Evolutionary conservation across 148 eudicot species (phyloP).

Genomic region (Rhododendron vialii): DNA sequence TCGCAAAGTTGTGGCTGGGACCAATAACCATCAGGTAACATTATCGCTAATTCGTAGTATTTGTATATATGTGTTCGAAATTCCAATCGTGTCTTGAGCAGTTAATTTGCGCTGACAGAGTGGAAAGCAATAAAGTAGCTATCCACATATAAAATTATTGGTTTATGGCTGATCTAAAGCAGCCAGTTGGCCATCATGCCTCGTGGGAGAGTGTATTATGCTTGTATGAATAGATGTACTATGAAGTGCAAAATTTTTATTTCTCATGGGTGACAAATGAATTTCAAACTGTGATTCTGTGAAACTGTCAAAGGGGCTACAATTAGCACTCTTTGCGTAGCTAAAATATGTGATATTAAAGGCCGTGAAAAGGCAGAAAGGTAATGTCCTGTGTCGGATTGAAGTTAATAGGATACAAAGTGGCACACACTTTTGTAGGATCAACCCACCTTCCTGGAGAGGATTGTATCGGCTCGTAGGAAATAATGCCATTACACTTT

Average conservation of each 20-base stretch:
- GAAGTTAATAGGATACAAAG: neutral
- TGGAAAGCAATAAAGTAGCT: neutral
- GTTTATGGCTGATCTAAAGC: neutral
- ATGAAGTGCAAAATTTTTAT: neutral
- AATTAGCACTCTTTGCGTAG: neutral
- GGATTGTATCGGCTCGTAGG: neutral
- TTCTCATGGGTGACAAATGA: neutral
- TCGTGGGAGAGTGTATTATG: neutral
- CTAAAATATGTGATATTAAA: neutral
- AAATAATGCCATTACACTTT: neutral
- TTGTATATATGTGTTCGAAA: neutral
- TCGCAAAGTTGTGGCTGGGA: constrained; percentile 89
- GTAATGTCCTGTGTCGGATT: neutral
- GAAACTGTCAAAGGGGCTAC: neutral
- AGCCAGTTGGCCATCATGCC: neutral
- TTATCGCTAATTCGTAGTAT: constrained; percentile 1
- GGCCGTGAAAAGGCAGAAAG: neutral
- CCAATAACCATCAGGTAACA: constrained; percentile 80
- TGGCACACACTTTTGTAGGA: neutral
- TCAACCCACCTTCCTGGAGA: neutral
- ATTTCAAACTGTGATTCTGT: neutral
- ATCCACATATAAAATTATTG: neutral
- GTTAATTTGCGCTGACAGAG: neutral
- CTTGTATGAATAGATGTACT: neutral
- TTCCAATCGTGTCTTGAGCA: constrained; percentile 1